A percentile compares a stretch with the other conserved stretches of the same genome.
phyloP scores from a whole-genome alignment of 1,139 yeast genomes.

The Wickerhamomyces sp. region DNA sequence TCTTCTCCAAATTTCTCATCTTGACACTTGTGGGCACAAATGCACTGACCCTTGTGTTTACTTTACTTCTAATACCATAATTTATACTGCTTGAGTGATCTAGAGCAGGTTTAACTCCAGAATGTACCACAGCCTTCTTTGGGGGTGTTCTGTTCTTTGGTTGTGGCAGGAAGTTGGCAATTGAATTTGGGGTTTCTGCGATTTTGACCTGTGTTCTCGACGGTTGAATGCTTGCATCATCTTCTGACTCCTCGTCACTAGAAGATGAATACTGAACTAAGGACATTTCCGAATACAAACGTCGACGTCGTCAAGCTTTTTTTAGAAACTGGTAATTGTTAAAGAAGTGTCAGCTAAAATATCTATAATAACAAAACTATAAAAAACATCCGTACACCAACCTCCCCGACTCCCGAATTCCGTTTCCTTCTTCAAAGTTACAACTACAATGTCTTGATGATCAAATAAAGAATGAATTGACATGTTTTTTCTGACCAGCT shows the following conservation, averaged over 20 bases:
- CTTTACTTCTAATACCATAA: background rate
- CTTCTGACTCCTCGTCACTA: slow-evolving; percentile 1
- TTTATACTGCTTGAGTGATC: too few relatives aligned
- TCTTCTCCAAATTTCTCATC: background rate
- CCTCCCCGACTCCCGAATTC: too few relatives aligned
- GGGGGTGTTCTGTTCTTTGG: slow-evolving; percentile 17
- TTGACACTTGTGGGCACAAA: slow-evolving; percentile 1
- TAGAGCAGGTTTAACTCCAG: slow-evolving; percentile 11
- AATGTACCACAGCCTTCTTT: slow-evolving; percentile 4
- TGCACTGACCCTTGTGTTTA: background rate
- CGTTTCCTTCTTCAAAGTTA: too few relatives aligned
- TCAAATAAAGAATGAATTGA: too few relatives aligned
- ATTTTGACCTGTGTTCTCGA: background rate
- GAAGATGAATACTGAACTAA: background rate
- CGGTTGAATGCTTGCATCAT: background rate
- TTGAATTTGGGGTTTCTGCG: slow-evolving; percentile 8
- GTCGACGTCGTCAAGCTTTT: too few relatives aligned
- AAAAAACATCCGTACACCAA: too few relatives aligned
- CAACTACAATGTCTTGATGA: too few relatives aligned
- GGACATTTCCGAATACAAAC: background rate
- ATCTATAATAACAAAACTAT: too few relatives aligned
- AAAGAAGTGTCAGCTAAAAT: too few relatives aligned
- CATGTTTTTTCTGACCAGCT: too few relatives aligned
- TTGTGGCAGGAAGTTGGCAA: slow-evolving; percentile 20
- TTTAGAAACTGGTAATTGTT: too few relatives aligned